Conservation (phyloP, 331 rosid genomes). For the Malus hybrid region DNA sequence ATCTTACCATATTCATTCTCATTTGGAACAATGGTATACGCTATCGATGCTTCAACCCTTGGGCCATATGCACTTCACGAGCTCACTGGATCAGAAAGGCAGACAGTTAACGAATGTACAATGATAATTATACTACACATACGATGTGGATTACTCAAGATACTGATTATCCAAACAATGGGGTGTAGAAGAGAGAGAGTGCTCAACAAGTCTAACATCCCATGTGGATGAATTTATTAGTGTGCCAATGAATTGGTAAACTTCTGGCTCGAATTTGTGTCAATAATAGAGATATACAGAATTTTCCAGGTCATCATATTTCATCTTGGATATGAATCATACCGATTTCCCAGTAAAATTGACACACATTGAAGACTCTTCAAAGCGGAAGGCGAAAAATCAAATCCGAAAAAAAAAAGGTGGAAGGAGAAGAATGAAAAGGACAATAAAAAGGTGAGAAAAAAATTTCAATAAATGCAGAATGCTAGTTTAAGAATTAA, state of each 20-base stretch:
- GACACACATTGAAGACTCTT: not conserved
- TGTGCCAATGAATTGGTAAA: not conserved
- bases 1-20: constrained; percentile 28
- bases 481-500: no score
- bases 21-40: constrained; percentile 5
- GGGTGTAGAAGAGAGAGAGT: not conserved
- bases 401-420: no score
- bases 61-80: constrained; percentile 18
- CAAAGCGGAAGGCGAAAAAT: not conserved
- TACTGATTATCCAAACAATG: not conserved
- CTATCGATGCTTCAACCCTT: constrained; percentile 16
- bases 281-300: not conserved
- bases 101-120: not conserved
- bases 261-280: not conserved
- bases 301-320: not conserved
- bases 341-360: not conserved
- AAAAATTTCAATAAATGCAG: no score
- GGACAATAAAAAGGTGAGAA: no score
- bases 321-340: not conserved
- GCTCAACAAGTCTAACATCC: not conserved
- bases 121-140: not conserved
- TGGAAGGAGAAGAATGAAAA: no score
- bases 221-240: not conserved
- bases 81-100: constrained; percentile 38
- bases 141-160: not conserved